Evolutionary conservation across 805 yeast species (phyloP).

Genomic region (Candida hispaniensis): DNA sequence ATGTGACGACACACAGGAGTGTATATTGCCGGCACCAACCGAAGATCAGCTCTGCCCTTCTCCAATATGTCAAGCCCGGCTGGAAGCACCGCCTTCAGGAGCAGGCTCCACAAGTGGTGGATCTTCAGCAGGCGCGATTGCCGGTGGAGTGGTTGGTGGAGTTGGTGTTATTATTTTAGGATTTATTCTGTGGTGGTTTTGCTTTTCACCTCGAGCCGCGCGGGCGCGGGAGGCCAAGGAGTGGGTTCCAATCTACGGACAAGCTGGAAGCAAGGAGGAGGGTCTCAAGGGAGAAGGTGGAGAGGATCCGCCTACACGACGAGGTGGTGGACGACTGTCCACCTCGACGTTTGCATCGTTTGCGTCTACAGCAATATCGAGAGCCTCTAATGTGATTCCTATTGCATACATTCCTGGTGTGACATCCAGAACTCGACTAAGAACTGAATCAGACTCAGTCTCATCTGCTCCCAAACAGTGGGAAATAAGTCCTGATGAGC

Average conservation of each 20-base stretch:
- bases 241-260: conserved; percentile 11
- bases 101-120: conserved; percentile 3
- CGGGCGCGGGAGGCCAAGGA: conserved; percentile 18
- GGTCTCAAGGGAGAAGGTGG: conserved; percentile 28
- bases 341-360: conserved; percentile 19
- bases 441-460: conserved; percentile 23
- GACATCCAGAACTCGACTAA: conserved; percentile 26
- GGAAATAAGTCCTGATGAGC: conserved; percentile 23
- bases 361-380: conserved; percentile 41
- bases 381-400: conserved; percentile 81
- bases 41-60: conserved; percentile 6
- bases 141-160: conserved; percentile 66
- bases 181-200: conserved; percentile 32
- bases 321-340: conserved; percentile 14
- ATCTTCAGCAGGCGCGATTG: conserved; percentile 46
- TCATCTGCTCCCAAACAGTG: conserved; percentile 20
- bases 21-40: conserved; percentile 4
- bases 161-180: conserved; percentile 35
- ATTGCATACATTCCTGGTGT: conserved; percentile 94
- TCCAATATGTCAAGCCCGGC: conserved; percentile 1
- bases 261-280: conserved; percentile 13
- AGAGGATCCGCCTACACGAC: too few species aligned
- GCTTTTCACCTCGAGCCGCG: conserved; percentile 30
- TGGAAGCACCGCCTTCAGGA: neutral
- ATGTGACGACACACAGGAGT: conserved; percentile 4